Evolutionary conservation across 2,329 filamentous ascomycete species (phyloP), one percentile per base, ranked within the genome.

Genomic region (Stagonosporopsis chrysanthemi): DNA sequence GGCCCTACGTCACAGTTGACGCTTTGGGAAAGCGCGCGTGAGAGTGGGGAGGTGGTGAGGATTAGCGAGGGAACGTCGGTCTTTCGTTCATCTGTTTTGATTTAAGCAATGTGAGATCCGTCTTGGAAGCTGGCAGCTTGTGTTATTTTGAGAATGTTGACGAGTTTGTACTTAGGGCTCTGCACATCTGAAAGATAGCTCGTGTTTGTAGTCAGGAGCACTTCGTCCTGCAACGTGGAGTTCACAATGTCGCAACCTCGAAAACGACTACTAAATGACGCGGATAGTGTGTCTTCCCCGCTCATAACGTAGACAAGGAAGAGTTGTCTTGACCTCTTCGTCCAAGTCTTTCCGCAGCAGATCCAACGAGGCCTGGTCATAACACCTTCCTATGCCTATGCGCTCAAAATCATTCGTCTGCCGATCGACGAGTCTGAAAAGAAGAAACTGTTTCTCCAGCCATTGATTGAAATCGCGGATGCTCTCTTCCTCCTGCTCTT

Each of bases 1-100:
- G 17, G 36, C 36, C 3, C 28, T 52, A 52, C 51, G 51, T 53
- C 51, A 53, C 35, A 45, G 42, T 28, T 41, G 51, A 28, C 42
- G 19, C 29, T 33, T 33, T 19, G n/a, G 49, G 48, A 14, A 29
- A 24, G 26, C 31, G 41, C 39, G 40, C 33, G 22, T 47, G 44
- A 14, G 46, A 22, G 38, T 22, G 46, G 28, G 46, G 46, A 17
- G 45, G 17, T 23, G 36, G 36, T 29, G 12, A 22, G 36, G 17
- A 36, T n/a, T 36, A 9, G 15, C 11, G 15, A 19, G 35, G 15
- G 15, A 36, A 36, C 15, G 6, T 17, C 15, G 28, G 24, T 4
- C 7, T 26, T 26, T 26, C 24, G 24, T n/a, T n/a, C n/a, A 26
- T 26, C 4, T 7, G 24, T 7, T 26, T 26, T 26, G 24, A 7